Base-by-base conservation (phyloP, 2,329 filamentous ascomycete species). In the Blastomyces emzantsi region DNA sequence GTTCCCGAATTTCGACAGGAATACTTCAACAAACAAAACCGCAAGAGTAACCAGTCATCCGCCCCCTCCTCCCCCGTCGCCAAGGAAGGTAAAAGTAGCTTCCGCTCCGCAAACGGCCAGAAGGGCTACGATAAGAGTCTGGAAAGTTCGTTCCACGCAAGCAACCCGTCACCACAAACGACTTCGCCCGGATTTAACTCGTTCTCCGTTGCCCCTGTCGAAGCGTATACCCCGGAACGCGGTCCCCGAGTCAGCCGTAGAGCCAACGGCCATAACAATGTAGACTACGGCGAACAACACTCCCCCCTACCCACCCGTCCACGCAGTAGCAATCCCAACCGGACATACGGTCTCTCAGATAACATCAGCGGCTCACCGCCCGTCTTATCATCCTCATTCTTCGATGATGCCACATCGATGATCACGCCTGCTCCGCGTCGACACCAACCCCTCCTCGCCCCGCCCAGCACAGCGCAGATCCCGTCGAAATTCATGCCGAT, bases 1-100 rank as follows among this genome's bases (percentile, higher is more conserved):
- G 87, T 90, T 3, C 83, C 90, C 1, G 90, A 95, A 67, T 84
- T 88, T 67, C 87, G 89, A 59, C 90, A 97, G 22, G 93, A 96
- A 62, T 96, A 97, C 81, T 83, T 91, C 65, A 89, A 89, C 73
- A 90, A 89, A 69, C 77, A 79, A 68, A 72, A 74, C 49, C 75
- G 77, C 41, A 79, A 78, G 63, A 76, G 77, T 15, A 76, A 77
- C 13, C 76, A 77, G 56, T 79, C 77, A 13, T 78, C 76, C 6
- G 77, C 77, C 1, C 79, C 79, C 41, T 79, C 79, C 11, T 79
- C 77, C 0, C 78, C 78, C 11, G 76, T 76, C 28, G 65, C 66
- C 39, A 79, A 78, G 65, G 78, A 79, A 56, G 73, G 73, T 17
- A 72, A 75, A 8, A 74, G 74, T 43, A 75, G 73, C 19, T 73